phyloP scores from a whole-genome alignment of 805 yeast species.

The Wickerhamiella kurtzmanii region DNA sequence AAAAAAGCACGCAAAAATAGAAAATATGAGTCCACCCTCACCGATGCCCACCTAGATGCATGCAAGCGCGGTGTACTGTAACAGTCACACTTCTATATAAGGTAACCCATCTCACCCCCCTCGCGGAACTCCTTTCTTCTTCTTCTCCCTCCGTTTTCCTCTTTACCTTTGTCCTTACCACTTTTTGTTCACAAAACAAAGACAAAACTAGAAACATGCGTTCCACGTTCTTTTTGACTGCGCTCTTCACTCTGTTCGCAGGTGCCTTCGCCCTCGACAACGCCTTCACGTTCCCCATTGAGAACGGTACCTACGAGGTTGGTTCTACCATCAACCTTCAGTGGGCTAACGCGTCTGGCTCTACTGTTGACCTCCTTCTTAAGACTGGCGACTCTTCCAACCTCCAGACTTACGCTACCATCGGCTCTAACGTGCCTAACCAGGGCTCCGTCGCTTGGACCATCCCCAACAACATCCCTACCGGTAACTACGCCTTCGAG shows the following conservation, averaged over 20 bases:
- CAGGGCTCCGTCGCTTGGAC: slow-evolving; percentile 28
- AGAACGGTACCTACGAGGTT: slow-evolving; percentile 21
- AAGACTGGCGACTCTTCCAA: slow-evolving; percentile 24
- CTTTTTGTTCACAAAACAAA: neutral
- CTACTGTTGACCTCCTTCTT: slow-evolving; percentile 23
- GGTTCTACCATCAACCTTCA: slow-evolving; percentile 22
- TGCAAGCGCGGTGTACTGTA: too few species aligned
- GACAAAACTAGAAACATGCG: neutral
- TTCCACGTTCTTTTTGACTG: slow-evolving; percentile 5
- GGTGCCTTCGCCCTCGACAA: slow-evolving; percentile 19
- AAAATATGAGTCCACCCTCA: neutral
- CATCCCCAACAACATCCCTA: slow-evolving; percentile 22
- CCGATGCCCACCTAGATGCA: too few species aligned
- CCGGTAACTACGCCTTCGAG: slow-evolving; percentile 27
- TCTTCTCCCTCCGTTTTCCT: neutral
- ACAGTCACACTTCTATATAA: too few species aligned
- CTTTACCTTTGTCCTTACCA: neutral
- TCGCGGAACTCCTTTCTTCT: neutral
- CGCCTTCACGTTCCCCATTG: slow-evolving; percentile 24
- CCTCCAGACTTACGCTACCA: slow-evolving; percentile 24
- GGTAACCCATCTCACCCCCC: neutral
- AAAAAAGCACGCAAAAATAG: neutral
- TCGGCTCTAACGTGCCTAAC: slow-evolving; percentile 25
- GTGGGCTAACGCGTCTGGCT: slow-evolving; percentile 26
- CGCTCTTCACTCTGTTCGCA: slow-evolving; percentile 12